phyloP scores from a whole-genome alignment of 2,329 filamentous ascomycete species.

The Sarocladium brachiariae region DNA sequence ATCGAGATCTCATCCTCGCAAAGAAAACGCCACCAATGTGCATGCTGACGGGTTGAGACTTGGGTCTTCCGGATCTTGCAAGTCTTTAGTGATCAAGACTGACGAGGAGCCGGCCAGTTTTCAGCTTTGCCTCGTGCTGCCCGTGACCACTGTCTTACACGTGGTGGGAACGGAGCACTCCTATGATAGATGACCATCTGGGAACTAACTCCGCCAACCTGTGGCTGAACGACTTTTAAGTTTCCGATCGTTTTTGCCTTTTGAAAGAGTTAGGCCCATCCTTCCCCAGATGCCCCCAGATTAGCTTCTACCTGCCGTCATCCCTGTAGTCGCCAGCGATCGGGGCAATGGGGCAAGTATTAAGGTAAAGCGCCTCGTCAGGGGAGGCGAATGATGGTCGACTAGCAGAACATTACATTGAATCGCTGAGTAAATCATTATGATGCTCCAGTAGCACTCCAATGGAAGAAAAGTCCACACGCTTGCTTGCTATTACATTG shows the following conservation, averaged over 20 bases:
- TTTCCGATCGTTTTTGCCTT: neutral
- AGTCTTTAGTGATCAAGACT: no score
- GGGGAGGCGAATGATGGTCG: no score
- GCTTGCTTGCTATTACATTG: no score
- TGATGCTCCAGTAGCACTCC: neutral
- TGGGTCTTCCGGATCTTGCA: neutral
- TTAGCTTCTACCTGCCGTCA: no score
- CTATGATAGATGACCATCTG: neutral
- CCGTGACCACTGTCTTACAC: conserved; percentile 3
- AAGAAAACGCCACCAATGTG: neutral
- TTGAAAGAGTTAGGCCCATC: no score
- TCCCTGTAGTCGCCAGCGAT: no score
- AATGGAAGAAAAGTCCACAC: neutral
- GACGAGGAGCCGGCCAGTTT: neutral
- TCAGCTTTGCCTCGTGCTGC: neutral
- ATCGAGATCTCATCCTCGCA: neutral
- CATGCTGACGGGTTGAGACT: neutral
- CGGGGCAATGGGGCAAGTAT: no score
- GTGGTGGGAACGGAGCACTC: neutral
- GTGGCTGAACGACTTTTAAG: no score
- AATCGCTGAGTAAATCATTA: neutral
- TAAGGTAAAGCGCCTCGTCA: no score
- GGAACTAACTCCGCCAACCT: no score
- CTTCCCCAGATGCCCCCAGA: no score
- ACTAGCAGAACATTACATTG: no score